Evolutionary conservation across 2,329 filamentous ascomycete species (phyloP).

Genomic region (Volutella citrinella): DNA sequence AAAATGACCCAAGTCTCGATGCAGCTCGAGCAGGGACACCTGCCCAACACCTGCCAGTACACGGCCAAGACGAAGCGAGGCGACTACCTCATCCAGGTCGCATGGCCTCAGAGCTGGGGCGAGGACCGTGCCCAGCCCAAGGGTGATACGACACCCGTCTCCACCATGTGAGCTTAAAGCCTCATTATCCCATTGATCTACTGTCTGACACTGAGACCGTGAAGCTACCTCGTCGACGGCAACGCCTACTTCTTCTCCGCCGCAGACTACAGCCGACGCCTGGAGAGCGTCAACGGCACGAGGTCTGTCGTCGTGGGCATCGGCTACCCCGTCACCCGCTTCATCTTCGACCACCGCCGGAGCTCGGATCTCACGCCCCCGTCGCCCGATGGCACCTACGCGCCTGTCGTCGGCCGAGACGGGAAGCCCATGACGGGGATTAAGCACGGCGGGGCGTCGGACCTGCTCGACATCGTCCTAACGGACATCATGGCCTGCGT

Average conservation of each 20-base stretch:
- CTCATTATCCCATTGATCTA: neutral
- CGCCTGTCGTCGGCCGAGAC: conserved; percentile 14
- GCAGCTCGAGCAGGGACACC: conserved; percentile 3
- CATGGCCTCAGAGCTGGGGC: conserved; percentile 17
- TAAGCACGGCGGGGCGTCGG: conserved; percentile 39
- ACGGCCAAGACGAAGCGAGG: conserved; percentile 4
- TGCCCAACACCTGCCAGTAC: conserved; percentile 9
- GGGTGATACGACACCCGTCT: conserved; percentile 15
- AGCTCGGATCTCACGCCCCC: conserved; percentile 28
- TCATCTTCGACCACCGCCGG: conserved; percentile 27
- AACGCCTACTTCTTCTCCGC: conserved; percentile 34
- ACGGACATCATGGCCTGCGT: conserved; percentile 33
- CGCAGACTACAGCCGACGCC: conserved; percentile 24
- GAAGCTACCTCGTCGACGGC: conserved; percentile 32
- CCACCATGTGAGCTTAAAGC: conserved; percentile 24
- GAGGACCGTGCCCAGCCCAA: conserved; percentile 14
- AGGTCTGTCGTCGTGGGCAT: conserved; percentile 30
- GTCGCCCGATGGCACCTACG: conserved; percentile 15
- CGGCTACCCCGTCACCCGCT: conserved; percentile 26
- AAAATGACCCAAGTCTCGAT: conserved; percentile 2
- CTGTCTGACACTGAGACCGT: neutral
- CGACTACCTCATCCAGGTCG: conserved; percentile 5
- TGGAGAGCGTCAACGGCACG: conserved; percentile 21
- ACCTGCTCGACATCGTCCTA: conserved; percentile 41
- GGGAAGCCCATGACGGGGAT: conserved; percentile 18